These are phyloP conservation scores for Pisolithus tinctorius DNA, from an alignment of 768 basidiomycete genomes.

Conservation along the genomic window DNA sequence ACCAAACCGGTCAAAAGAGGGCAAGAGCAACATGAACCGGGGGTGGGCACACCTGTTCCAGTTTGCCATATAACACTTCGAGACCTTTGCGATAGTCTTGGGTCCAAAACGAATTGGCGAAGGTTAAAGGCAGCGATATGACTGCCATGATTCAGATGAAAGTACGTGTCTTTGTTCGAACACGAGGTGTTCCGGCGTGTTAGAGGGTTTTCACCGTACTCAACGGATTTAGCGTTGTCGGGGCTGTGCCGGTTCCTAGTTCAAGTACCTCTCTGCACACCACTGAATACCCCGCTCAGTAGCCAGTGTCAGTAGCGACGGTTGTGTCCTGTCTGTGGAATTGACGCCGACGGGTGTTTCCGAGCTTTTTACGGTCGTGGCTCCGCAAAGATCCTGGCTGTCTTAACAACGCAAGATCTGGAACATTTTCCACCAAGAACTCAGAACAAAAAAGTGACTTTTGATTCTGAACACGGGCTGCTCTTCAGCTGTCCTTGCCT, in stretches of 20 bases:
- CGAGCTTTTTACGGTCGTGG: too few species aligned
- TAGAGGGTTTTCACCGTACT: neutral
- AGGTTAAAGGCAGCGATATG: slow-evolving; percentile 80
- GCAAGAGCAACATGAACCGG: neutral
- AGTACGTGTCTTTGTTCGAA: neutral
- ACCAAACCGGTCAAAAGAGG: slow-evolving; percentile 6
- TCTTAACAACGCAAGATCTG: too few species aligned
- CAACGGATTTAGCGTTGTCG: neutral
- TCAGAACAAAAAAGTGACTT: too few species aligned
- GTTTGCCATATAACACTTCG: slow-evolving; percentile 66
- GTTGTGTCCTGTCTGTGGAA: neutral
- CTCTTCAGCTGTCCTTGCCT: slow-evolving; percentile 56
- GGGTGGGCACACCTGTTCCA: slow-evolving; percentile 57
- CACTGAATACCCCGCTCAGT: neutral
- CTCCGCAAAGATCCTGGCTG: neutral
- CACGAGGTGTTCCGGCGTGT: neutral
- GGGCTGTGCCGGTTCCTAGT: neutral
- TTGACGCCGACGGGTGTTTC: too few species aligned
- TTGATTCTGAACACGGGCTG: slow-evolving; percentile 51
- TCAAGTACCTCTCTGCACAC: neutral
- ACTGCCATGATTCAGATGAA: slow-evolving; percentile 57
- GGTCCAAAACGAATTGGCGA: slow-evolving; percentile 93
- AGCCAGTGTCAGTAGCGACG: neutral
- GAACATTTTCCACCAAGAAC: too few species aligned
- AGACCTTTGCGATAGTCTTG: slow-evolving; percentile 84